Percentiles rank a stretch among this genome's conserved stretches.
These are phyloP conservation scores for Mucor plumbeus DNA, from an alignment of 371 early-diverging fungal species.

Conservation along the genomic window DNA sequence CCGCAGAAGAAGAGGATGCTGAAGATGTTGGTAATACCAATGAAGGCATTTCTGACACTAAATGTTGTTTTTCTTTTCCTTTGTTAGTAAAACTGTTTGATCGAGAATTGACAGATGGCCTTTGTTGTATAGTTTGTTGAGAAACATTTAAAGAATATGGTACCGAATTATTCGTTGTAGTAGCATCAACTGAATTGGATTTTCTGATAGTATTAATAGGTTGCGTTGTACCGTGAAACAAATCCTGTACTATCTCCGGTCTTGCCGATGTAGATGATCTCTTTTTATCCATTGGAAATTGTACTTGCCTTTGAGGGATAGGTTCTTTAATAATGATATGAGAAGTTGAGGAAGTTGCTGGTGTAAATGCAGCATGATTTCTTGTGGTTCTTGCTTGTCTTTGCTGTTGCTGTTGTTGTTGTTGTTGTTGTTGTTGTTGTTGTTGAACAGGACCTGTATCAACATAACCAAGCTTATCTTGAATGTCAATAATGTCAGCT, in stretches of 20 bases:
- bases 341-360: neutral
- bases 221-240: constrained; percentile 1
- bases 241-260: neutral
- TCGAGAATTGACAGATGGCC: neutral
- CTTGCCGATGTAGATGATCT: neutral
- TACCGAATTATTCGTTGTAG: neutral
- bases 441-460: constrained; percentile 11
- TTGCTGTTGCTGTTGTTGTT: neutral
- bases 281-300: neutral
- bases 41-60: neutral
- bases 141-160: neutral
- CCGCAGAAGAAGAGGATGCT: neutral
- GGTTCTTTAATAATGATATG: constrained; percentile 24
- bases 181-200: neutral
- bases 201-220: neutral
- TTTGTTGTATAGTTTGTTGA: neutral
- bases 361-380: neutral
- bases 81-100: neutral
- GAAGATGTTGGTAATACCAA: neutral
- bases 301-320: constrained; percentile 18
- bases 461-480: constrained; percentile 27
- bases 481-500: constrained; percentile 18
- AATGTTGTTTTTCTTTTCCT: neutral
- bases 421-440: neutral
- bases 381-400: neutral